phyloP scores from a whole-genome alignment of 2,329 filamentous ascomycete genomes.

The Colletotrichum sansevieriae region DNA sequence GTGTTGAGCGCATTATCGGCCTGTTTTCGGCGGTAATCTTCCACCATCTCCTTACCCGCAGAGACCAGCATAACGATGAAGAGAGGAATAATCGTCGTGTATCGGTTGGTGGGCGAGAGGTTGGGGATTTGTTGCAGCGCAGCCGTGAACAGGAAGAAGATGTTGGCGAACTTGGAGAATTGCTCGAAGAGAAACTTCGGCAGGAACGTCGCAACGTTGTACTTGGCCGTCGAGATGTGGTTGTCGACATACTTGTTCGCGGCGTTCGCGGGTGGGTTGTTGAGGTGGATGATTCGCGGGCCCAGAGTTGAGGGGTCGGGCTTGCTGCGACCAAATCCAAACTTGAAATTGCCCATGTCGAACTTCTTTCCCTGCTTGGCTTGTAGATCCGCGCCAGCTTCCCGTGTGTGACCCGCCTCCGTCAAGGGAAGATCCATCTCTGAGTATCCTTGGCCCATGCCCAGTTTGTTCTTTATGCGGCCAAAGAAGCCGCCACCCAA shows the following conservation, averaged over 20 bases:
- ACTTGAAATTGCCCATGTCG: conserved; percentile 85
- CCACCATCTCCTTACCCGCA: conserved; percentile 91
- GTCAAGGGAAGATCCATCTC: conserved; percentile 98
- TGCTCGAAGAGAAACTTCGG: conserved; percentile 98
- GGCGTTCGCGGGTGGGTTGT: conserved; percentile 94
- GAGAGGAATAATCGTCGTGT: conserved; percentile 96
- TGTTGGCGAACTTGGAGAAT: conserved; percentile 98
- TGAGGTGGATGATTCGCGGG: conserved; percentile 92
- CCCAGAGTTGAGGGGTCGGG: conserved; percentile 91
- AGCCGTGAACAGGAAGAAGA: conserved; percentile 99
- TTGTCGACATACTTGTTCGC: conserved; percentile 94
- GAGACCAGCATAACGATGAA: conserved; percentile 93
- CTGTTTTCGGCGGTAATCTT: conserved; percentile 90
- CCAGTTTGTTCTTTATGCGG: conserved; percentile 88
- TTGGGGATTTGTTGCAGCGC: conserved; percentile 94
- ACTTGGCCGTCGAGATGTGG: conserved; percentile 97
- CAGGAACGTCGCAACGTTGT: conserved; percentile 92
- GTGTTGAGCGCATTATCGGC: conserved; percentile 91
- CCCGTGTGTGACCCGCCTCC: conserved; percentile 69
- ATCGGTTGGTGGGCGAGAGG: conserved; percentile 94
- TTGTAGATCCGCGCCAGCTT: conserved; percentile 56
- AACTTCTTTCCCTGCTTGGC: conserved; percentile 69
- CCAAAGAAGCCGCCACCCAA: conserved; percentile 90
- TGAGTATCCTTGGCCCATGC: conserved; percentile 89
- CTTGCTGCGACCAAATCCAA: conserved; percentile 87